phyloP scores from a whole-genome alignment of 306 rosid species.

The Cicer chorassanicum region DNA sequence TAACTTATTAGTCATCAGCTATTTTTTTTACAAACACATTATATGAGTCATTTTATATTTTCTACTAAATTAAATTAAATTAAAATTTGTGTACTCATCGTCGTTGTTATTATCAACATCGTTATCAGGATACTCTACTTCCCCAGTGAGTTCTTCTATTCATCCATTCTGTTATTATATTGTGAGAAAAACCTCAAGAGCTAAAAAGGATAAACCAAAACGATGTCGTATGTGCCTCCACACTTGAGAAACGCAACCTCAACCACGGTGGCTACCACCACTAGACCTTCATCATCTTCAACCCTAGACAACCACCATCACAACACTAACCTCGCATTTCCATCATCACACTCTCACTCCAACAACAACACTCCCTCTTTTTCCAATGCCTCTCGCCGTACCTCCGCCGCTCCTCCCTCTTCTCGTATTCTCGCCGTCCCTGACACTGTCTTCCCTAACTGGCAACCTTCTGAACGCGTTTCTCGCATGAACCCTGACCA shows the following conservation, averaged over 20 bases:
- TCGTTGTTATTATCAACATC: neutral
- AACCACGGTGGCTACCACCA: conserved; percentile 53
- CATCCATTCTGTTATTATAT: neutral
- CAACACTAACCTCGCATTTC: conserved; percentile 57
- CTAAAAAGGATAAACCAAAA: conserved; percentile 27
- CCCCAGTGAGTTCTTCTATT: neutral
- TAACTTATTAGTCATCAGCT: too few species aligned
- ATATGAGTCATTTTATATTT: too few species aligned
- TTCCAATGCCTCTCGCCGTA: conserved; percentile 61
- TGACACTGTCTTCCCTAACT: conserved; percentile 59
- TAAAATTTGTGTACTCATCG: neutral
- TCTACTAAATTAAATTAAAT: too few species aligned
- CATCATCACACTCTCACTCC: conserved; percentile 46
- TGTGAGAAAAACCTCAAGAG: neutral
- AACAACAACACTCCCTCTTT: conserved; percentile 30
- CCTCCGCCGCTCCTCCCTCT: conserved; percentile 47
- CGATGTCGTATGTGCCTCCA: conserved; percentile 93
- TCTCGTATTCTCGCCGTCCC: conserved; percentile 49
- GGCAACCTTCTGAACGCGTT: conserved; percentile 89
- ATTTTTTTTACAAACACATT: too few species aligned
- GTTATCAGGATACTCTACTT: neutral
- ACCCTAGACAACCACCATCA: conserved; percentile 48
- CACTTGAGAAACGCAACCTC: conserved; percentile 68
- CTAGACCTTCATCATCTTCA: conserved; percentile 50
- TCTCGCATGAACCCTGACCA: conserved; percentile 71